phyloP scores from a whole-genome alignment of 106 monocot genomes.

The Dendrobium chrysotoxum region DNA sequence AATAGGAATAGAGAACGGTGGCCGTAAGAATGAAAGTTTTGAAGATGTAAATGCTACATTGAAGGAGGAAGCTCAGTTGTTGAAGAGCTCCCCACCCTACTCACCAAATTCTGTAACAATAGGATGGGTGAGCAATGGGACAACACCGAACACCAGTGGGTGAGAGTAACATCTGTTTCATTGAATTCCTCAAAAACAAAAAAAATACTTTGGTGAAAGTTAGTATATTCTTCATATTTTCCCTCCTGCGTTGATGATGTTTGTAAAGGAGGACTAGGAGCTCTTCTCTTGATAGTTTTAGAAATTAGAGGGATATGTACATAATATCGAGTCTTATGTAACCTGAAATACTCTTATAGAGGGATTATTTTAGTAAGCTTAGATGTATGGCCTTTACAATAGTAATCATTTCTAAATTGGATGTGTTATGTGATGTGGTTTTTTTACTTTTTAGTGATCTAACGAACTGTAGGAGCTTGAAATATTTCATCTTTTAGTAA shows the following conservation, averaged over 20 bases:
- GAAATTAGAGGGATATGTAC: background rate
- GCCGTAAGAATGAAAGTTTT: background rate
- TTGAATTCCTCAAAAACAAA: background rate
- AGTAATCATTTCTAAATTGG: no score
- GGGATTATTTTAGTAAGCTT: background rate
- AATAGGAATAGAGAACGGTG: background rate
- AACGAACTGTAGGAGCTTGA: background rate
- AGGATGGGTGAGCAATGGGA: conserved; percentile 11
- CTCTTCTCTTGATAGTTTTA: no score
- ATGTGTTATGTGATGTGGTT: background rate
- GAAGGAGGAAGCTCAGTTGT: conserved; percentile 8
- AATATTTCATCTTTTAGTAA: background rate
- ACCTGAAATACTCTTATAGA: background rate
- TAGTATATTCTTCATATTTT: background rate
- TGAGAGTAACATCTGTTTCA: background rate
- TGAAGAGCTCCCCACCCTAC: background rate
- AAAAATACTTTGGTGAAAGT: background rate
- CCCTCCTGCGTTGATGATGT: background rate
- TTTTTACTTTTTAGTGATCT: background rate
- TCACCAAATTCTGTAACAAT: conserved; percentile 21
- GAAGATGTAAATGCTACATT: background rate
- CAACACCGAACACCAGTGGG: conserved; percentile 13
- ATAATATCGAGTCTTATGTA: background rate
- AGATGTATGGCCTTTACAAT: background rate
- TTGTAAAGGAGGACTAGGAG: background rate